Evolutionary conservation across 2,329 filamentous ascomycete genomes (phyloP), one percentile per base, ranked within the genome.

Genomic region (Aspergillus japonicus): DNA sequence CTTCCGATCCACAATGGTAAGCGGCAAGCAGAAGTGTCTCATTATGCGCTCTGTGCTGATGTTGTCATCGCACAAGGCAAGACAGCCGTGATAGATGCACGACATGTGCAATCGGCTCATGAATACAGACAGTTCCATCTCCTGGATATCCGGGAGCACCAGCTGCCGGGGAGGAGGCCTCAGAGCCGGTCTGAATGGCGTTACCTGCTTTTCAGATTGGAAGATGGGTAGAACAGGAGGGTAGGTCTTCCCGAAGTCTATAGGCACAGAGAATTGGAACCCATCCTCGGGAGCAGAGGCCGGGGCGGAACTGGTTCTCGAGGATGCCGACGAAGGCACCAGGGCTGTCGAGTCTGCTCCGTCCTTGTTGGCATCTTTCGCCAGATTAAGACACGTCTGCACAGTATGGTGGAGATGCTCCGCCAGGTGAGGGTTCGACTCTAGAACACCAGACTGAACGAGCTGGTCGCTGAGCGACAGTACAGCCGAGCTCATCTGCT

Each of bases 401-500:
- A 68, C 65, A 4, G 65, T 68, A 42, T 67, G 61, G 10, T 62
- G 64, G n/a, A 67, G 35, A 23, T 62, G 57, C 3, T 42, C 47
- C 0, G 62, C 56, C 21, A 70, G 48, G 19, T 60, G 57, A 1
- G 68, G 54, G 48, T 68, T 54, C 23, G 65, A 64, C 12, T 57
- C 58, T 33, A 70, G 49, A 3, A 60, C 64, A 0, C 63, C 67
- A 1, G 67, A 68, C 11, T 65, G 62, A 10, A 68, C 62, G 21
- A 70, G 47, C 5, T 64, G 58, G 21, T 68, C 63, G 39, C 67
- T 69, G 19, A 70, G 64, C 0, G 62, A 64, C 10, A 69, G 56
- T 4, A 70, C 60, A 5, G 68, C 54, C 0, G 66, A 58, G 26
- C 67, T 66, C 64, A 70, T 70, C 12, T 64, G 62, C 55, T 69